Percentiles rank a stretch among this genome's conserved stretches.
Evolutionary conservation across 345 rosid species (phyloP).

Genomic region (Hypericum androsaemum): DNA sequence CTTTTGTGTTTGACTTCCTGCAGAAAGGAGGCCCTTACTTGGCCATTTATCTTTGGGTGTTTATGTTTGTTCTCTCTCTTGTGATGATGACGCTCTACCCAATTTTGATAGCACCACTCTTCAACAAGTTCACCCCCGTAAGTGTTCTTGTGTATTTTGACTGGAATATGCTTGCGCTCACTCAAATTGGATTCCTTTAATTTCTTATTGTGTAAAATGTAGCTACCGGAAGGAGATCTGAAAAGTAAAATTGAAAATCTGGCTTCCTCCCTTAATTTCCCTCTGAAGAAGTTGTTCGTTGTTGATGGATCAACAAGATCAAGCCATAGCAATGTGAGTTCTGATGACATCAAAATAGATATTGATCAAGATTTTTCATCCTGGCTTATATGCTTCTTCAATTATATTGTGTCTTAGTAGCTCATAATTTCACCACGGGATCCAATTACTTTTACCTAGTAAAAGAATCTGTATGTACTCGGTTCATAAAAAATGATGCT

Average conservation of each 20-base stretch:
- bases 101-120: conserved; percentile 82
- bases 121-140: conserved; percentile 94
- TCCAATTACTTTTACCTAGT: too few species aligned
- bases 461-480: too few species aligned
- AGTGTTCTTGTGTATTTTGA: conserved; percentile 23
- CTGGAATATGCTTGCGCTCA: not conserved
- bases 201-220: conserved; percentile 17
- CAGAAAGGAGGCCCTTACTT: conserved; percentile 99
- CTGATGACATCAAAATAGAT: too few species aligned
- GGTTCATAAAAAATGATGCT: too few species aligned
- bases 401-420: too few species aligned
- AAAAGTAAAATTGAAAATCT: conserved; percentile 75
- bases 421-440: too few species aligned
- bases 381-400: too few species aligned
- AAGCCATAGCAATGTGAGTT: conserved; percentile 97
- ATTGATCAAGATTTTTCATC: too few species aligned
- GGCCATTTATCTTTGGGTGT: conserved; percentile 96
- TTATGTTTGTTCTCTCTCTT: conserved; percentile 86
- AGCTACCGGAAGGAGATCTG: conserved; percentile 95
- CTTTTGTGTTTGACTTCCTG: conserved; percentile 9
- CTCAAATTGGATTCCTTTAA: conserved; percentile 13
- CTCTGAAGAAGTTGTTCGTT: conserved; percentile 88
- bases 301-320: conserved; percentile 99
- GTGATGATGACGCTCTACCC: conserved; percentile 98
- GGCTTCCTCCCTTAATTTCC: conserved; percentile 80